phyloP scores from a whole-genome alignment of 768 basidiomycete species.

The Phylloporus arenicola region DNA sequence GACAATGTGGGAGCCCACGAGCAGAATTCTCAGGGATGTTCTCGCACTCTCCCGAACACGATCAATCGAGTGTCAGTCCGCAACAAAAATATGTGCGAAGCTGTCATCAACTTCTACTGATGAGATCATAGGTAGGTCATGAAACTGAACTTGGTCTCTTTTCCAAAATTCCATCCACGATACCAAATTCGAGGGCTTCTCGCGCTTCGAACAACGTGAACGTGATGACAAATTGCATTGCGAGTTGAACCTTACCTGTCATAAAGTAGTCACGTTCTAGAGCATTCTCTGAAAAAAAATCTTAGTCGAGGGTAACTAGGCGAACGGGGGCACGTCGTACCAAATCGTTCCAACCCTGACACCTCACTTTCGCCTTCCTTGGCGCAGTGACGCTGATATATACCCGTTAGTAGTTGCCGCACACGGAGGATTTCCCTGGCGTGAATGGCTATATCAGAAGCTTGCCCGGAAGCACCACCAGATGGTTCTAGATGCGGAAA shows the following conservation, averaged over 20 bases:
- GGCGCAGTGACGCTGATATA: constrained; percentile 85
- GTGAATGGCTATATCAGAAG: constrained; percentile 95
- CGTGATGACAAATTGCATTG: constrained; percentile 15
- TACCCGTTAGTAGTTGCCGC: constrained; percentile 73
- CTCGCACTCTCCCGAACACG: neutral
- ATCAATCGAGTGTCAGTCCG: neutral
- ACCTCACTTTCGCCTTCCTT: constrained; percentile 58
- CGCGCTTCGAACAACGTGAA: constrained; percentile 48
- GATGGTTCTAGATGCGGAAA: constrained; percentile 68
- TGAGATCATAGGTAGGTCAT: constrained; percentile 12
- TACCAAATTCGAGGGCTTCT: constrained; percentile 87
- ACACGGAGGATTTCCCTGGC: constrained; percentile 94
- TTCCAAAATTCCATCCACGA: constrained; percentile 89
- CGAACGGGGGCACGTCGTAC: constrained; percentile 39
- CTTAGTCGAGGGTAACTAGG: constrained; percentile 16
- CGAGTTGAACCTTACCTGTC: constrained; percentile 52
- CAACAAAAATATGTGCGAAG: constrained; percentile 9
- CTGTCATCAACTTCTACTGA: constrained; percentile 9
- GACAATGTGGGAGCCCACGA: constrained; percentile 14
- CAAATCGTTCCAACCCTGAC: constrained; percentile 69
- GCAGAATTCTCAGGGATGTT: constrained; percentile 10
- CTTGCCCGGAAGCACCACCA: constrained; percentile 93
- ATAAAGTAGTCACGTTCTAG: constrained; percentile 95
- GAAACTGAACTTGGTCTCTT: constrained; percentile 54
- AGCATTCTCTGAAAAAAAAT: constrained; percentile 58